A percentile compares a stretch with the other conserved stretches of the same genome.
Conservation (phyloP, 2,329 filamentous ascomycete species). For the Clonostachys solani region DNA sequence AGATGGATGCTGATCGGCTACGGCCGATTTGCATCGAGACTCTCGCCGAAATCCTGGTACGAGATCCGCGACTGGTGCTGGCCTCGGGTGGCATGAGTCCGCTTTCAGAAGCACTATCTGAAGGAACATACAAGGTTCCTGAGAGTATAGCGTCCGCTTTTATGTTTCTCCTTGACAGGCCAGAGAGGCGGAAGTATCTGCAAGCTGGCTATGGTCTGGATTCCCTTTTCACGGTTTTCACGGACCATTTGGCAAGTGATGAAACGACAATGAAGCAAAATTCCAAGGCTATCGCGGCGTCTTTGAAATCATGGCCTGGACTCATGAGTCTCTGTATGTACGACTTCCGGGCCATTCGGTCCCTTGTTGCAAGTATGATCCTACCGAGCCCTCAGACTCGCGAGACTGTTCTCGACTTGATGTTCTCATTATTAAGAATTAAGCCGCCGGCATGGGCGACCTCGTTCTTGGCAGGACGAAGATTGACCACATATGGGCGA, state of each 20-base stretch:
- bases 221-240: constrained; percentile 86
- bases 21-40: constrained; percentile 91
- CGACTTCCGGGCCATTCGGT: constrained; percentile 78
- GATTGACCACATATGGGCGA: constrained; percentile 93
- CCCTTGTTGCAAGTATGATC: constrained; percentile 64
- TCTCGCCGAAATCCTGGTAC: constrained; percentile 83
- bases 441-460: constrained; percentile 92
- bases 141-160: constrained; percentile 87
- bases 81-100: constrained; percentile 80
- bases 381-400: constrained; percentile 51
- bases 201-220: constrained; percentile 87
- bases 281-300: constrained; percentile 84
- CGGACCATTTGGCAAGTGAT: constrained; percentile 66
- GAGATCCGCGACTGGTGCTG: constrained; percentile 76
- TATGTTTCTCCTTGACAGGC: constrained; percentile 82
- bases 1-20: constrained; percentile 79
- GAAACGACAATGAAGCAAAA: constrained; percentile 73
- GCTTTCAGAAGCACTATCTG: constrained; percentile 86
- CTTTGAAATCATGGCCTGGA: constrained; percentile 91
- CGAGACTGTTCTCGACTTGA: constrained; percentile 81
- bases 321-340: constrained; percentile 86
- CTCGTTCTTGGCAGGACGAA: constrained; percentile 86
- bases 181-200: constrained; percentile 75
- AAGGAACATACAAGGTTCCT: constrained; percentile 88
- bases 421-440: constrained; percentile 79